Evolutionary conservation across 352 stramenopile species (phyloP).

Genomic region (Pythium chondricola): DNA sequence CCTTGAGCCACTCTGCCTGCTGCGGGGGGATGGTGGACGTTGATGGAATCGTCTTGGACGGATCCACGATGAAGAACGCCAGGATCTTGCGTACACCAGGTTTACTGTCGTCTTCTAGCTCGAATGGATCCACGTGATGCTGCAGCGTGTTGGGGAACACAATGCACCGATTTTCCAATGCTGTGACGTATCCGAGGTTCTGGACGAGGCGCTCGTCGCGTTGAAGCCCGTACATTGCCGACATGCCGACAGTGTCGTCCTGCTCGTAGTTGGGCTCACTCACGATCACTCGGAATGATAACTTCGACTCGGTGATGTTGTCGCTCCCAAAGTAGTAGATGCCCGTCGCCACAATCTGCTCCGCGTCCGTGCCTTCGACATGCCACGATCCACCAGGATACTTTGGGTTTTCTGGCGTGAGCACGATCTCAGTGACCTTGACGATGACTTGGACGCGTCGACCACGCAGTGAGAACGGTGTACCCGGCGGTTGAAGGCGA

Average conservation of each 20-base stretch:
- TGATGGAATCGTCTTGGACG: conserved; percentile 21
- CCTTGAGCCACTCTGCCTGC: conserved; percentile 16
- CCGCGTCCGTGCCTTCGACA: conserved; percentile 21
- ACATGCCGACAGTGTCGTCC: conserved; percentile 12
- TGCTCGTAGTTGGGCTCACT: conserved; percentile 14
- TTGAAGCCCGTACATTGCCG: conserved; percentile 6
- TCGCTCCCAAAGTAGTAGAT: conserved; percentile 31
- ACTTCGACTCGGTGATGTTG: conserved; percentile 29
- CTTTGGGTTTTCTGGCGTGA: conserved; percentile 27
- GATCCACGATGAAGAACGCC: conserved; percentile 35
- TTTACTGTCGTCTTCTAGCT: conserved; percentile 14
- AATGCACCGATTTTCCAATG: conserved; percentile 14
- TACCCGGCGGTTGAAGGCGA: not conserved
- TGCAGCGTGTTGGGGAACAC: conserved; percentile 29
- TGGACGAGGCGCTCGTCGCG: conserved; percentile 13
- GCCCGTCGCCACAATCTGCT: conserved; percentile 27
- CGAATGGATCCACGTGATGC: conserved; percentile 24
- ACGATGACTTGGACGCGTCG: conserved; percentile 28
- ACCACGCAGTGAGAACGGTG: conserved; percentile 7
- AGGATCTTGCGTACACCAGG: conserved; percentile 30
- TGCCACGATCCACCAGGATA: conserved; percentile 26
- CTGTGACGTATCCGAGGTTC: conserved; percentile 5
- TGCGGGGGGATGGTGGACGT: conserved; percentile 24
- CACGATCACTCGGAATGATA: conserved; percentile 22
- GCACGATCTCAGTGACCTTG: conserved; percentile 25